phyloP scores from a whole-genome alignment of 306 rosid genomes.

The Cercis canadensis region DNA sequence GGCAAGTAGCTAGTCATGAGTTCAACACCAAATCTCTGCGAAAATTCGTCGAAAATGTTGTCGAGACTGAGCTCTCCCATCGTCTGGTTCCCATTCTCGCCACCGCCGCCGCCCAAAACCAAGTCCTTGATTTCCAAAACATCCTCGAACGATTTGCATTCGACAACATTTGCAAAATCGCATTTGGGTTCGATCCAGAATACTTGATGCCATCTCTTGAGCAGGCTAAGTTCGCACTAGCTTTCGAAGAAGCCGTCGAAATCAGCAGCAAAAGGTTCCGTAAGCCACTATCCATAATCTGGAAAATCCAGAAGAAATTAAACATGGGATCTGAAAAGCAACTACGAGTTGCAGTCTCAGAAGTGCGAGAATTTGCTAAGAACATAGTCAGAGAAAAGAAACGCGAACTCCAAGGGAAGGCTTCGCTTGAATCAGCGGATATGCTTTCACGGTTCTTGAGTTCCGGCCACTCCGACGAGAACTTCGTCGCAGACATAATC shows the following conservation, averaged over 20 bases:
- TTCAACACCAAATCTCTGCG: slow-evolving; percentile 63
- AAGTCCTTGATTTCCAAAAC: slow-evolving; percentile 67
- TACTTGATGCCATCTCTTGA: slow-evolving; percentile 54
- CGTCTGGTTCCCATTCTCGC: slow-evolving; percentile 65
- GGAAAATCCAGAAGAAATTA: slow-evolving; percentile 57
- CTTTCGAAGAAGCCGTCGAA: slow-evolving; percentile 52
- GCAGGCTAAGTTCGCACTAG: slow-evolving; percentile 50
- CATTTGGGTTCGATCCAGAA: slow-evolving; percentile 71
- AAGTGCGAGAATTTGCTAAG: slow-evolving; percentile 56
- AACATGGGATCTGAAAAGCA: slow-evolving; percentile 63
- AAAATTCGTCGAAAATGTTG: slow-evolving; percentile 70
- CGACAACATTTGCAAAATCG: slow-evolving; percentile 73
- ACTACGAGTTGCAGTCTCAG: slow-evolving; percentile 30
- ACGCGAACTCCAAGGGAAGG: slow-evolving; percentile 41
- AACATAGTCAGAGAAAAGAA: slow-evolving; percentile 58
- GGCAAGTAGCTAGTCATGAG: slow-evolving; percentile 67
- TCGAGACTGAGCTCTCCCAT: slow-evolving; percentile 58
- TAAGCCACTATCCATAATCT: slow-evolving; percentile 29
- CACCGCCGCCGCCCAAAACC: slow-evolving; percentile 9
- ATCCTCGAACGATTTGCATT: slow-evolving; percentile 75
- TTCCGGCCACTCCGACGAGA: slow-evolving; percentile 61
- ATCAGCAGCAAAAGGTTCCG: slow-evolving; percentile 50
- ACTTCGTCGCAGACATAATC: slow-evolving; percentile 62
- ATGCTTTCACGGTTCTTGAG: slow-evolving; percentile 65
- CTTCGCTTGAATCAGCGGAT: slow-evolving; percentile 47